Percentiles rank a stretch among this genome's conserved stretches.
Evolutionary conservation across 805 yeast genomes (phyloP).

Genomic region (Suhomyces vadensis): DNA sequence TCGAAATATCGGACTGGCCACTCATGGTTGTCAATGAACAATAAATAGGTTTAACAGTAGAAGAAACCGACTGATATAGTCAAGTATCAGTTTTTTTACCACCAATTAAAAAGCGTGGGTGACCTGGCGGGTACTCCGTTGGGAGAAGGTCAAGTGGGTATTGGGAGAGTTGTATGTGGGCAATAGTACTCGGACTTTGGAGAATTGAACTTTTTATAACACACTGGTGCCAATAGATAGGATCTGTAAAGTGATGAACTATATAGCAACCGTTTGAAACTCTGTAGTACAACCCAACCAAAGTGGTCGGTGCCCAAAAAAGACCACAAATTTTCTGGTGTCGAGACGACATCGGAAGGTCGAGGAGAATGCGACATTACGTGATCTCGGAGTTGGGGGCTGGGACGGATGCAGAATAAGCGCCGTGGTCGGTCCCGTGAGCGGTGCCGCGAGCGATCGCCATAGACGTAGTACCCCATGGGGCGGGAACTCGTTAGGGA

Average conservation of each 20-base stretch:
- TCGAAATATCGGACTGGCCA: slow-evolving; percentile 9
- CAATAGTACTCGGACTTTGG: neutral
- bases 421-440: no score
- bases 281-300: neutral
- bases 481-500: no score
- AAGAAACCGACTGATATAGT: neutral
- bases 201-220: no score
- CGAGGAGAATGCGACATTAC: neutral
- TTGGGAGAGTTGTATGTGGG: neutral
- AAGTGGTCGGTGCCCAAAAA: slow-evolving; percentile 1
- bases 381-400: slow-evolving; percentile 3
- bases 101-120: neutral
- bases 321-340: slow-evolving; percentile 6
- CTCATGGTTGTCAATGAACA: no score
- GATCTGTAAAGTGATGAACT: neutral
- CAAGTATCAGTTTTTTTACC: neutral
- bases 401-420: neutral
- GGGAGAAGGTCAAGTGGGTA: neutral
- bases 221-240: no score
- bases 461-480: no score
- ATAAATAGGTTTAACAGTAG: no score
- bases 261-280: neutral
- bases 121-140: neutral
- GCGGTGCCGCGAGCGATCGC: no score
- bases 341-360: neutral